A percentile compares a stretch with the other conserved stretches of the same genome.
Evolutionary conservation across 768 basidiomycete genomes (phyloP).

Genomic region (Trametes villosa): DNA sequence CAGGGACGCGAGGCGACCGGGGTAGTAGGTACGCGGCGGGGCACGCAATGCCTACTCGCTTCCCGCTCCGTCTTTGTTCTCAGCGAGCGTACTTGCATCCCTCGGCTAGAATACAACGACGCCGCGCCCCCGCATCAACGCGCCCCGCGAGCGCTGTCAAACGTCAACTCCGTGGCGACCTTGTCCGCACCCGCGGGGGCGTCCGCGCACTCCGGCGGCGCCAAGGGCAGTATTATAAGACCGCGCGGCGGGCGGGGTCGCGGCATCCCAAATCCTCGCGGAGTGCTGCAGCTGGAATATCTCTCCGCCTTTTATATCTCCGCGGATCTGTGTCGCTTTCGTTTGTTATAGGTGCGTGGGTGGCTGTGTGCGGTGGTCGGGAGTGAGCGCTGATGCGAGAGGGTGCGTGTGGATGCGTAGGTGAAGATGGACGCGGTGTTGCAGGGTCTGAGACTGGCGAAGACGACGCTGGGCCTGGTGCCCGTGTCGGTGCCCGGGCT

Average conservation of each 20-base stretch:
- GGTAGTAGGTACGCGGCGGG: background rate
- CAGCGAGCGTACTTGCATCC: too few species aligned
- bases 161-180: constrained; percentile 15
- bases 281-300: constrained; percentile 6
- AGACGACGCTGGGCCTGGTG: background rate
- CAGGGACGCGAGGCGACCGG: too few species aligned
- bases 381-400: background rate
- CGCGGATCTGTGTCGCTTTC: constrained; percentile 2
- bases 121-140: background rate
- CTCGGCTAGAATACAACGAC: constrained; percentile 11
- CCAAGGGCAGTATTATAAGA: constrained; percentile 3
- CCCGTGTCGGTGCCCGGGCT: constrained; percentile 8
- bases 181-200: background rate
- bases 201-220: too few species aligned
- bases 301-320: constrained; percentile 6
- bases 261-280: constrained; percentile 10
- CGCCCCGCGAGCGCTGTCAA: background rate
- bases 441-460: constrained; percentile 3
- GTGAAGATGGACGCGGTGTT: constrained; percentile 1
- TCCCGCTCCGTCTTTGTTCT: too few species aligned
- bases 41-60: background rate
- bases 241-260: background rate
- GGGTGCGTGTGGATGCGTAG: background rate
- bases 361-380: background rate
- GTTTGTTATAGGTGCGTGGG: background rate